Percentiles rank a stretch among this genome's conserved stretches.
Conservation (phyloP, 1,284 basidiomycete species). For the Wallemia ichthyophaga region DNA sequence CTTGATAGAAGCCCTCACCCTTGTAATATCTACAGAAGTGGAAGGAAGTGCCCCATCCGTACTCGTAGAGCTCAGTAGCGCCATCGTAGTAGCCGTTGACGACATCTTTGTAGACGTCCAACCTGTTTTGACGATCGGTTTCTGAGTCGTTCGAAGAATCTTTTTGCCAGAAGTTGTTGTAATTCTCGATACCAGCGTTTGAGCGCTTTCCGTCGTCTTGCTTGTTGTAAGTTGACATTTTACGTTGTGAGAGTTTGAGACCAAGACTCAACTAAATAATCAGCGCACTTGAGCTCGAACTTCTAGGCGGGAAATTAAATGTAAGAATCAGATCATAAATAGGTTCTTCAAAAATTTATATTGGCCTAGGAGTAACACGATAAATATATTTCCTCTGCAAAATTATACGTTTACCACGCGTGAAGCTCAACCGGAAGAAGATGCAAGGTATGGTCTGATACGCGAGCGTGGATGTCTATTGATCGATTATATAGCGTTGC, state of each 20-base stretch:
- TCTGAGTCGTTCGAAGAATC: conserved; percentile 42
- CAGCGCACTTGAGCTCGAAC: neutral
- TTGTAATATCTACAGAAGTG: conserved; percentile 96
- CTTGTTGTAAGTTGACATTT: conserved; percentile 2
- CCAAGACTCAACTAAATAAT: neutral
- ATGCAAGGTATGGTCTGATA: conserved; percentile 47
- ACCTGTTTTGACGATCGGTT: conserved; percentile 38
- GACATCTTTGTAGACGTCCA: conserved; percentile 67
- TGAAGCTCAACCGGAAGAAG: conserved; percentile 83
- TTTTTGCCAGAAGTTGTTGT: conserved; percentile 81
- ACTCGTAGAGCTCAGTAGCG: conserved; percentile 89
- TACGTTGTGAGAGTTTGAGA: neutral
- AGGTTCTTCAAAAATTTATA: neutral
- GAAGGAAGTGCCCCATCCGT: conserved; percentile 76
- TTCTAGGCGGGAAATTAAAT: no score
- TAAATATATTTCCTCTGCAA: conserved; percentile 46
- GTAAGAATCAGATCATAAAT: neutral
- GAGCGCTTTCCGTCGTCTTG: conserved; percentile 35
- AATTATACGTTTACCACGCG: conserved; percentile 78
- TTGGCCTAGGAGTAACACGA: conserved; percentile 22
- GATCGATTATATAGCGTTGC: neutral
- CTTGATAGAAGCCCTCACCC: conserved; percentile 59
- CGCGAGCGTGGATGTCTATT: conserved; percentile 9
- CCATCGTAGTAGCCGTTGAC: conserved; percentile 95
- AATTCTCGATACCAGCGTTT: conserved; percentile 54